A percentile compares a stretch with the other conserved stretches of the same genome.
Evolutionary conservation across 129 eudicot species (phyloP).

Genomic region (Flaveria bidentis): DNA sequence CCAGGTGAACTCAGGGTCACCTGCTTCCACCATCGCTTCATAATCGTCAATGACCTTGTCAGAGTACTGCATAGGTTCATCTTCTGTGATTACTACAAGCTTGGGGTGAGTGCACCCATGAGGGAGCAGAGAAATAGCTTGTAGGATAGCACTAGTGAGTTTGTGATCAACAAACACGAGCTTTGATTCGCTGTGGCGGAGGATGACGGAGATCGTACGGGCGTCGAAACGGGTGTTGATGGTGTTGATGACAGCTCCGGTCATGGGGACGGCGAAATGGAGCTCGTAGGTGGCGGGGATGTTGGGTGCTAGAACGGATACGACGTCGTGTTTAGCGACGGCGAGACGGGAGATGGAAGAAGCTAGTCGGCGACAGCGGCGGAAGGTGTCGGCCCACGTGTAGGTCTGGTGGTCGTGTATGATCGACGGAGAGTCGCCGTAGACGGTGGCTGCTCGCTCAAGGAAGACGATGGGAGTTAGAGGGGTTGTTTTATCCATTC

Average conservation of each 20-base stretch:
- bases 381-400: constrained; percentile 53
- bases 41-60: background rate
- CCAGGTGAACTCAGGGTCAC: background rate
- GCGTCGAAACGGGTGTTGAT: constrained; percentile 60
- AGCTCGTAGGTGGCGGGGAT: constrained; percentile 70
- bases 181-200: constrained; percentile 44
- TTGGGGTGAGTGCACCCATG: background rate
- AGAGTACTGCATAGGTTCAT: background rate
- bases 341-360: constrained; percentile 46
- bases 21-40: background rate
- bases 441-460: constrained; percentile 53
- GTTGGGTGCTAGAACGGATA: constrained; percentile 61
- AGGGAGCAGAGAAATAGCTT: background rate
- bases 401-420: constrained; percentile 33
- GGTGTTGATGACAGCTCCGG: constrained; percentile 55
- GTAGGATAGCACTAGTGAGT: background rate
- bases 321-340: constrained; percentile 36
- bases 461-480: constrained; percentile 51
- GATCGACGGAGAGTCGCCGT: constrained; percentile 47
- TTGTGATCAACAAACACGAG: background rate
- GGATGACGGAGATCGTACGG: constrained; percentile 46
- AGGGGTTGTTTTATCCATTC: too few relatives aligned
- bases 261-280: constrained; percentile 62
- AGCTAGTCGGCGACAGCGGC: constrained; percentile 46
- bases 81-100: background rate